phyloP scores from a whole-genome alignment of 257 asterid species.

The Phtheirospermum japonicum region DNA sequence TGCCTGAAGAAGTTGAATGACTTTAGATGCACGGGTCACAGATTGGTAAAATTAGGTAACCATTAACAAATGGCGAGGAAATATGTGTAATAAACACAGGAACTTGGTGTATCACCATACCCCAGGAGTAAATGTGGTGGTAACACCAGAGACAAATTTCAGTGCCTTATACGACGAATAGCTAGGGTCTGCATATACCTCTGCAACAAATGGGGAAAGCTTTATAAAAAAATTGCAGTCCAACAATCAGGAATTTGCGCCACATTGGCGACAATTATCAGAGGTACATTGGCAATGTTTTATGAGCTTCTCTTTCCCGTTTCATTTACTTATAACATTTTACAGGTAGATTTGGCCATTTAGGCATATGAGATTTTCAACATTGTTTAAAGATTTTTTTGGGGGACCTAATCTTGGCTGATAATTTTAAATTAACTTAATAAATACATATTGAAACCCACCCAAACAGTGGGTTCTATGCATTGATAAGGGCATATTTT shows the following conservation, averaged over 20 bases:
- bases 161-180: constrained; percentile 74
- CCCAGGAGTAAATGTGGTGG: constrained; percentile 86
- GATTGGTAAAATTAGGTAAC: constrained; percentile 3
- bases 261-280: background rate
- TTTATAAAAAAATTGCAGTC: background rate
- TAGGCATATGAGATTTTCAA: background rate
- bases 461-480: background rate
- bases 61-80: constrained; percentile 2
- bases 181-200: constrained; percentile 92
- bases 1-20: constrained; percentile 11
- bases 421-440: background rate
- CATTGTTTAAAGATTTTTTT: background rate
- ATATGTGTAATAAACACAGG: background rate
- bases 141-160: constrained; percentile 71
- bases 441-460: background rate
- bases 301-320: too few relatives aligned
- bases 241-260: background rate
- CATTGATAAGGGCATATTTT: background rate
- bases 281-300: background rate
- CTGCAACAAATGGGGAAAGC: constrained; percentile 45
- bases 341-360: background rate
- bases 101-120: constrained; percentile 39
- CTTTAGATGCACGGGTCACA: constrained; percentile 14
- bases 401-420: background rate
- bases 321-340: background rate